Evolutionary conservation across 352 stramenopile genomes (phyloP), one percentile per base, ranked within the genome.

Genomic region (Albugo laibachii): DNA sequence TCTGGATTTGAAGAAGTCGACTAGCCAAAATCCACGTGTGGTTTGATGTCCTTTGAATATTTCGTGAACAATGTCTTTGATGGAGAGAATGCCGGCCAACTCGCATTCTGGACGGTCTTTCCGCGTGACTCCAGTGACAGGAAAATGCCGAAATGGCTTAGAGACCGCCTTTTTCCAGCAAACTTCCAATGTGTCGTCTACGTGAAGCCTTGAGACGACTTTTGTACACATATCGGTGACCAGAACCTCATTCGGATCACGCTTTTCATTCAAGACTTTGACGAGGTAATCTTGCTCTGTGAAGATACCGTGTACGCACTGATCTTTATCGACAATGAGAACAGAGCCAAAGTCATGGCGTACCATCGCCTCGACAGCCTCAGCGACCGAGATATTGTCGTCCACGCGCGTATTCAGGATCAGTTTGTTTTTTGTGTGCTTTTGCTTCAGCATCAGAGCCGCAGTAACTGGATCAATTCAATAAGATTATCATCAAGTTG

Each of bases 11-110:
- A 89, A 74, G 41, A 85, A 89, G 41, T 89, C 76, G 61, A 89
- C 80, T 13, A 89, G 61, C 12, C 76, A 72, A 49, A 85, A 89
- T 18, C 73, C 76, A 5, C 63, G 69, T 14, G 66, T 77, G 11
- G 69, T 73, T 49, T 81, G 58, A 49, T 83, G 59, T 47, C 76
- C 73, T 53, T 83, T 82, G 13, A 70, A 83, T 48, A 89, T 85
- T 59, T 89, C 77, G 8, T 69, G 71, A 24, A 89, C 74, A 48
- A 89, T 80, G 49, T 89, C 77, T 57, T 89, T 89, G 54, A 89
- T 81, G 19, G 71, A 85, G 38, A 89, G 51, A 37, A 89, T 69
- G 24, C 77, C 77, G 1, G 72, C 77, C 35, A 89, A 66, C 20
- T 89, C 77, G 21, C 49, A 47, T 55, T 89, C 82, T 53, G 82